Evolutionary conservation across 306 rosid species (phyloP).

Genomic region (Crataegus laevigata): DNA sequence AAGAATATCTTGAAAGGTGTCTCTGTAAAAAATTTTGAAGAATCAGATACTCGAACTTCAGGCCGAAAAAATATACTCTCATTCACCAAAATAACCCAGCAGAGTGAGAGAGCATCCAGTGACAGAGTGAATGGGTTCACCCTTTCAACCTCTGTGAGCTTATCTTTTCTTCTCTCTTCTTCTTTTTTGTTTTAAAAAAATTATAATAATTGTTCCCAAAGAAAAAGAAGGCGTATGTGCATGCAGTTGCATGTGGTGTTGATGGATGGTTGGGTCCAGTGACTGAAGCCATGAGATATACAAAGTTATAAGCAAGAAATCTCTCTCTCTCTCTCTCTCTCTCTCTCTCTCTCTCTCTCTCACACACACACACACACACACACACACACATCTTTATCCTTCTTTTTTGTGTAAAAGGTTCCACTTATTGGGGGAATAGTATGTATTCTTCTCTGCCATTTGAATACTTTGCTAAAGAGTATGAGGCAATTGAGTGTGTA

Average conservation of each 20-base stretch:
- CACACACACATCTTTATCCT: conserved; percentile 2
- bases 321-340: conserved; percentile 12
- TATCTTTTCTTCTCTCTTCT: background rate
- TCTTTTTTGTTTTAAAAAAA: no score
- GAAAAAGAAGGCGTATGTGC: conserved; percentile 8
- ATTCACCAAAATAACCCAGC: conserved; percentile 19
- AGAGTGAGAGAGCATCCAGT: background rate
- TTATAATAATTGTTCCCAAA: background rate
- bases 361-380: no score
- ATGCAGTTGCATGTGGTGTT: conserved; percentile 28
- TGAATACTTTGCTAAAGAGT: background rate
- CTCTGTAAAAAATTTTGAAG: conserved; percentile 36
- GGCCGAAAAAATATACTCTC: conserved; percentile 39
- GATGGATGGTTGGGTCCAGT: conserved; percentile 21
- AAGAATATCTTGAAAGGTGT: conserved; percentile 41
- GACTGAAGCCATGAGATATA: conserved; percentile 18
- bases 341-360: conserved; percentile 5
- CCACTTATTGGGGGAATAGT: conserved; percentile 56
- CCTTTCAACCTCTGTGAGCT: background rate
- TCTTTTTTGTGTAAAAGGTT: conserved; percentile 43
- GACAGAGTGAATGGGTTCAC: background rate
- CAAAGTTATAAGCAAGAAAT: no score
- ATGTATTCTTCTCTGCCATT: conserved; percentile 14
- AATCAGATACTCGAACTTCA: conserved; percentile 39
- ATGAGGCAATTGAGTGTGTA: background rate